Evolutionary conservation across 148 eudicot species (phyloP), one percentile per base, ranked within the genome.

Genomic region (Nepenthes mirabilis): DNA sequence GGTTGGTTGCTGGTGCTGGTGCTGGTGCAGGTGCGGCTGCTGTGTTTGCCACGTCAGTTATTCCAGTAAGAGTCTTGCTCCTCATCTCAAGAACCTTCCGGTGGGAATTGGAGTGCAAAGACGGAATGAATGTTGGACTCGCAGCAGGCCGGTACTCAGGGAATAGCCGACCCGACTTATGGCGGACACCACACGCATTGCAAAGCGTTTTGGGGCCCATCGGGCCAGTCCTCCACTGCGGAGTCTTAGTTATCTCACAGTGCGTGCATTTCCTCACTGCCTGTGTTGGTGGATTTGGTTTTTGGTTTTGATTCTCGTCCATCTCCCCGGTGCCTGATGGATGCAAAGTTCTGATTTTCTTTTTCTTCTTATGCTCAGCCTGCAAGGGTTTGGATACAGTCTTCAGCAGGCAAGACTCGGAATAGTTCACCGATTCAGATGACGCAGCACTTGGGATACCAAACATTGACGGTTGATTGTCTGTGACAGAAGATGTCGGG

Each of bases 81-180:
- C 97, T 80, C 97, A 91, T 91, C 77, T 91, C 97, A 2, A 91
- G 23, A 34, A 91, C 97, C 65, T 88, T 88, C 90, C 80, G 85
- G 76, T 91, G 97, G 14, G 97, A 91, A 58, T 91, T 91, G 33
- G 97, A 91, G 72, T 91, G 97, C 72, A 91, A 6, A 0, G 86
- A 47, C 0, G 97, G 94, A 5, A 82, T 69, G 33, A 91, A 91
- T 1, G 96, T 91, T 0, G 97, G 97, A 68, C 97, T 91, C 5
- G 97, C 96, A 0, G 96, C 97, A 0, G 97, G 97, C 57, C 97
- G 77, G 68, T 91, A 91, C 74, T 91, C 97, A 0, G 97, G 97
- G 75, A 71, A 91, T 60, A 91, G 94, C 11, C 97, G 76, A 5
- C 97, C 97, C 0, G 96, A 81, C 59, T 91, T 91, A 74, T 83